Percentiles rank a stretch among this genome's conserved stretches.
phyloP scores from a whole-genome alignment of 106 monocot genomes.

The Platanthera guangdongensis region DNA sequence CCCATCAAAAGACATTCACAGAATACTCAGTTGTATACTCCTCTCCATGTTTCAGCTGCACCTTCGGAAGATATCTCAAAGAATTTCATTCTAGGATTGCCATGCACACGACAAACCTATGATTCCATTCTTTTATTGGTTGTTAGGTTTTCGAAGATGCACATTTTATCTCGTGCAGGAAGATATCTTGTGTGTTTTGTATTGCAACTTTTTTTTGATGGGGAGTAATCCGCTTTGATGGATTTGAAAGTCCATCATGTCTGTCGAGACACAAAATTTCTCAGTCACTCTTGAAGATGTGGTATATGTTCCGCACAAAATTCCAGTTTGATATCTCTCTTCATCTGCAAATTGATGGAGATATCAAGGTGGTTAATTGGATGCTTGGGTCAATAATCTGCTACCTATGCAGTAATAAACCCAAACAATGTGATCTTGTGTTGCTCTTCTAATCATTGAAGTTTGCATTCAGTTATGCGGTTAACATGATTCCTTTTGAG shows the following conservation, averaged over 20 bases:
- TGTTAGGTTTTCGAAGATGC: not conserved
- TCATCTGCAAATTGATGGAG: too few species aligned
- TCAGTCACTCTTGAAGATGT: too few species aligned
- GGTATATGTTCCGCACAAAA: not conserved
- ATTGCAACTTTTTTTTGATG: not conserved
- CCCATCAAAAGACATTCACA: not conserved
- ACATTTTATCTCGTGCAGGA: not conserved
- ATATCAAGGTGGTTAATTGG: too few species aligned
- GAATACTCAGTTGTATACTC: not conserved
- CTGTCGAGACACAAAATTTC: too few species aligned
- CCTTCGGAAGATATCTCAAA: not conserved
- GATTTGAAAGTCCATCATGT: too few species aligned
- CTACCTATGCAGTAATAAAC: too few species aligned
- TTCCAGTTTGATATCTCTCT: too few species aligned
- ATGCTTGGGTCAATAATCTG: too few species aligned
- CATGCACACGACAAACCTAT: not conserved
- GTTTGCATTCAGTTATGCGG: too few species aligned
- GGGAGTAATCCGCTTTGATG: not conserved
- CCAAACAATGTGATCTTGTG: too few species aligned
- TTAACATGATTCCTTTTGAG: too few species aligned
- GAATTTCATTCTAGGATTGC: not conserved
- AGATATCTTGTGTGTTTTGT: not conserved
- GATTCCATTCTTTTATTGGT: not conserved
- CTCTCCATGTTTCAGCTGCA: not conserved
- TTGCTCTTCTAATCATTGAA: too few species aligned